Evolutionary conservation across 2,329 filamentous ascomycete species (phyloP).

Genomic region (Botrytis fragariae): DNA sequence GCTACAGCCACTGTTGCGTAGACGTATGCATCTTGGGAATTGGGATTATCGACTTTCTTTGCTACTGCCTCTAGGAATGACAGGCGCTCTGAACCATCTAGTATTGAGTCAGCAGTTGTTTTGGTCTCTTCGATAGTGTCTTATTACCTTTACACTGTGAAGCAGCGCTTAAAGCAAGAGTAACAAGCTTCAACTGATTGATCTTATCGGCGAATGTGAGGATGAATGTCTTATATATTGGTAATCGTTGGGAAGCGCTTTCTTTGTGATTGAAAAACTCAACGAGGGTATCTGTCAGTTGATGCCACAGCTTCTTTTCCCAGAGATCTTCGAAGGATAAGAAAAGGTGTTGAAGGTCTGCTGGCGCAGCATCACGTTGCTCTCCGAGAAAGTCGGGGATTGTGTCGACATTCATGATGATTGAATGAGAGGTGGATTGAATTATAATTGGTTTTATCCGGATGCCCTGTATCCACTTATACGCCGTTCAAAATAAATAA

Average conservation of each 20-base stretch:
- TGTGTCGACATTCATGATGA: constrained; percentile 75
- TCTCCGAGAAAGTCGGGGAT: constrained; percentile 91
- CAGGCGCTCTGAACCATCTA: constrained; percentile 84
- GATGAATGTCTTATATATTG: constrained; percentile 92
- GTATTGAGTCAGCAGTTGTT: constrained; percentile 23
- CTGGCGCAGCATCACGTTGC: constrained; percentile 82
- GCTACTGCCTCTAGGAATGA: constrained; percentile 79
- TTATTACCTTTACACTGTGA: constrained; percentile 72
- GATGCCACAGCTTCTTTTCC: constrained; percentile 99
- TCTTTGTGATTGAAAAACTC: constrained; percentile 81
- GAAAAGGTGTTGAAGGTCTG: constrained; percentile 83
- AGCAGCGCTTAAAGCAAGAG: constrained; percentile 82
- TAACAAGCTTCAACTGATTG: constrained; percentile 96
- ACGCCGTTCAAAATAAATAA: background rate
- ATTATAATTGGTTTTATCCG: background rate
- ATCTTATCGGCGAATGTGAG: constrained; percentile 97
- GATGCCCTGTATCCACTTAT: background rate
- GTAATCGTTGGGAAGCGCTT: constrained; percentile 80
- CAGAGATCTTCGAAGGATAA: constrained; percentile 93
- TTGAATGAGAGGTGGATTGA: constrained; percentile 14
- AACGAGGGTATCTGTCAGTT: constrained; percentile 86
- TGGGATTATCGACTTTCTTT: constrained; percentile 85
- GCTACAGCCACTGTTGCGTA: constrained; percentile 91
- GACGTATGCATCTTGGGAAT: constrained; percentile 92
- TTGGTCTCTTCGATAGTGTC: background rate